phyloP scores from a whole-genome alignment of 805 yeast genomes.

The Sugiyamaella americana region DNA sequence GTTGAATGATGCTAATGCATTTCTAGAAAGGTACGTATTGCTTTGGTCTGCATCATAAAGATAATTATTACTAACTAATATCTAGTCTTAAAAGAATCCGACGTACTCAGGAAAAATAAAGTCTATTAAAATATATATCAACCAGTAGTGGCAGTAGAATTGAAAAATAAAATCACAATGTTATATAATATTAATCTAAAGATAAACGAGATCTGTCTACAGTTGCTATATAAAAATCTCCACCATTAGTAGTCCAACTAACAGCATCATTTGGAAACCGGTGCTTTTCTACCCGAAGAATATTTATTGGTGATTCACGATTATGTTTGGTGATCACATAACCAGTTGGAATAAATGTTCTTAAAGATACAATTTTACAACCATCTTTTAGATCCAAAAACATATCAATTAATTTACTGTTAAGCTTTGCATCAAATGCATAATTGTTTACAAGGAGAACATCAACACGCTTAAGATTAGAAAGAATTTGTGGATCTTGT shows the following conservation, averaged over 20 bases:
- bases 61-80: not conserved
- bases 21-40: slow-evolving; percentile 17
- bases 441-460: slow-evolving; percentile 78
- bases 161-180: no score
- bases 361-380: slow-evolving; percentile 69
- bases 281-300: slow-evolving; percentile 55
- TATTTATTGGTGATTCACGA: slow-evolving; percentile 52
- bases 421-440: slow-evolving; percentile 70
- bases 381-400: slow-evolving; percentile 64
- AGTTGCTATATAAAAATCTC: slow-evolving; percentile 71
- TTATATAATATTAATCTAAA: no score
- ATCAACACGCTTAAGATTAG: slow-evolving; percentile 54
- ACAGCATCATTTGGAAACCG: slow-evolving; percentile 67
- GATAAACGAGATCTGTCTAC: slow-evolving; percentile 40
- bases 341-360: slow-evolving; percentile 72
- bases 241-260: slow-evolving; percentile 81
- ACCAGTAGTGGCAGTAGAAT: not conserved
- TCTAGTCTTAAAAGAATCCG: not conserved
- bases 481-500: slow-evolving; percentile 50
- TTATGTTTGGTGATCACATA: slow-evolving; percentile 54
- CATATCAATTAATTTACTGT: slow-evolving; percentile 58
- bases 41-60: no score
- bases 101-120: no score
- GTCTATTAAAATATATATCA: not conserved
- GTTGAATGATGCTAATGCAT: slow-evolving; percentile 42